Conservation (phyloP, 805 yeast genomes). For the Barnettozyma sp. region DNA sequence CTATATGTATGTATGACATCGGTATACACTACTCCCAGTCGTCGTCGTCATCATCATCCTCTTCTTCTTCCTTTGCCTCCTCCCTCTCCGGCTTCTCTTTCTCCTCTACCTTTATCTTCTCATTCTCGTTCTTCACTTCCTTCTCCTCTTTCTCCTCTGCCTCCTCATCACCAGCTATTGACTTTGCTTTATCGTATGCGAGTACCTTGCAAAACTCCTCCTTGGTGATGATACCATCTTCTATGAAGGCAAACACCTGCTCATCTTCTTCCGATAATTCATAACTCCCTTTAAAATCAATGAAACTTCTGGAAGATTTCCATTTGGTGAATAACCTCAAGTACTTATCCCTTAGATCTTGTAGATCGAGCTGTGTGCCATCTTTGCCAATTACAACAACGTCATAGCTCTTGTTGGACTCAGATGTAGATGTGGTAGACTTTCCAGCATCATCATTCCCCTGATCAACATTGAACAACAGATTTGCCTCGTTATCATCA, state of each 20-base stretch:
- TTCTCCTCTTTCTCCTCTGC: slow-evolving; percentile 40
- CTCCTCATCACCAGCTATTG: too few species aligned
- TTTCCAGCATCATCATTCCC: slow-evolving; percentile 30
- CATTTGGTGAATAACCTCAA: neutral
- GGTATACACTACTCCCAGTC: slow-evolving; percentile 9
- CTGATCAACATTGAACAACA: slow-evolving; percentile 37
- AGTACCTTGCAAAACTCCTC: slow-evolving; percentile 3
- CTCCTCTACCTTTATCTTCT: slow-evolving; percentile 36
- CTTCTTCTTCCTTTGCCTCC: slow-evolving; percentile 11
- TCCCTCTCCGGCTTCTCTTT: slow-evolving; percentile 36
- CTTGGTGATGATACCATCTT: slow-evolving; percentile 19
- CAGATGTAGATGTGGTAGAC: too few species aligned
- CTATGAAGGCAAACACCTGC: slow-evolving; percentile 37
- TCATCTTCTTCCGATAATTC: slow-evolving; percentile 2
- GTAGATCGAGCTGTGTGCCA: slow-evolving; percentile 44
- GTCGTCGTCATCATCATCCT: slow-evolving; percentile 13
- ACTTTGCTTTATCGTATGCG: neutral
- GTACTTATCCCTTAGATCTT: neutral
- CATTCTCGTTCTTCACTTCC: slow-evolving; percentile 31
- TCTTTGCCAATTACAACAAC: slow-evolving; percentile 20
- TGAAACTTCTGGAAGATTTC: neutral
- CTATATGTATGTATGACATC: neutral
- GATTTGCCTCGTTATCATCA: slow-evolving; percentile 24
- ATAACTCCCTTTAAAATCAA: neutral
- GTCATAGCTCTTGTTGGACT: slow-evolving; percentile 22